Base-by-base conservation (phyloP, 371 early-diverging fungal genomes). In the Mycotypha africana region DNA sequence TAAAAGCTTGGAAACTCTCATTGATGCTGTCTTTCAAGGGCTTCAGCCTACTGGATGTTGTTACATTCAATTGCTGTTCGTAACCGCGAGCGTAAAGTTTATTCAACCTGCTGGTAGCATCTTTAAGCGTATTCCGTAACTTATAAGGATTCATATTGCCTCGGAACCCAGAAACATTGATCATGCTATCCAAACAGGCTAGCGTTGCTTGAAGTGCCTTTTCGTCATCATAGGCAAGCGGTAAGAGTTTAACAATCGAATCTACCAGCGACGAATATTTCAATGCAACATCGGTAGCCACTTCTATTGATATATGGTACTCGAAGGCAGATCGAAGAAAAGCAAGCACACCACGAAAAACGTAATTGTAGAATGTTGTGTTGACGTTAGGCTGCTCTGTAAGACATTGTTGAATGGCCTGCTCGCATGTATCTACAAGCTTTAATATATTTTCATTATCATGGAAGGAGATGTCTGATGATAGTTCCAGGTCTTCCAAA, bases 141-240 rank as follows among this genome's bases (percentile, higher is more conserved):
- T 19, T 15, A 1, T 16, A 42, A 1, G 68, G 60, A 17, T 58
- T 39, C 11, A 54, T 43, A 11, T 36, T 48, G 1, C 47, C 47
- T 22, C 56, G 48, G 15, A 67, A 63, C 0, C 68, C 63, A 16
- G 68, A 53, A 0, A 67, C 59, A 39, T 67, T 67, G 12, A 67
- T 53, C 68, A 67, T 67, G 19, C 63, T 63, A 38, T 67, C 64
- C 17, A 67, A 25, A 32, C 68, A 63, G 0, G 53, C 52, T 8
- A 67, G 47, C n/a, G 43, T 38, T 19, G 53, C 38, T 22, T 59
- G 53, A 1, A 60, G 21, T 4, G 42, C 45, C 0, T 47, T 39
- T 10, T 55, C 48, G 12, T 50, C 50, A 20, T 42, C 19, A 15
- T 38, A 30, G 2, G 51, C 44, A 0, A 25, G 12, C 7, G 51